Percentiles rank a stretch among this genome's conserved stretches.
Evolutionary conservation across 2,329 filamentous ascomycete genomes (phyloP).

Genomic region (Exophiala sideris): DNA sequence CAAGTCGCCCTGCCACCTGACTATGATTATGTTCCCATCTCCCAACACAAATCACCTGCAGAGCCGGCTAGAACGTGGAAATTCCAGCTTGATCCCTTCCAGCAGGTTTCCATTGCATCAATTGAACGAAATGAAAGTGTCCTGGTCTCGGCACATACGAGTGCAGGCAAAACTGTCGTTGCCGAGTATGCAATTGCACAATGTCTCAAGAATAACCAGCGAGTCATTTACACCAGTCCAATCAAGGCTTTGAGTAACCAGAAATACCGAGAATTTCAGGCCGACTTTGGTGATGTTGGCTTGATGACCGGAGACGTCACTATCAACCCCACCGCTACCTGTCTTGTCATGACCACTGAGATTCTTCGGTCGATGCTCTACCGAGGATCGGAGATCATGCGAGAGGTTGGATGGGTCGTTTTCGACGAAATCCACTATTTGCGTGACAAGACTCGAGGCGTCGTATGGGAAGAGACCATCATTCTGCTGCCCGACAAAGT

Average conservation of each 20-base stretch:
- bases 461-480: slow-evolving; percentile 99
- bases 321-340: slow-evolving; percentile 97
- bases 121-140: slow-evolving; percentile 97
- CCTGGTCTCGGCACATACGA: slow-evolving; percentile 92
- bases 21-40: slow-evolving; percentile 92
- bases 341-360: slow-evolving; percentile 98
- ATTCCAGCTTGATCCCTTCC: slow-evolving; percentile 95
- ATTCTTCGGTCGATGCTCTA: slow-evolving; percentile 99
- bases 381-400: slow-evolving; percentile 97
- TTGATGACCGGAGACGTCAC: slow-evolving; percentile 99
- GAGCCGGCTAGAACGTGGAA: slow-evolving; percentile 79
- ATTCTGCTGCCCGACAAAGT: slow-evolving; percentile 98
- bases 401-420: slow-evolving; percentile 96
- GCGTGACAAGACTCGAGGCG: slow-evolving; percentile 87
- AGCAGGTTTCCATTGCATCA: slow-evolving; percentile 88
- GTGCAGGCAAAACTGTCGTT: slow-evolving; percentile 96
- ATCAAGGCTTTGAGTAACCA: slow-evolving; percentile 99
- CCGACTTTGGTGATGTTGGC: slow-evolving; percentile 93
- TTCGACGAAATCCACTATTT: slow-evolving; percentile 99
- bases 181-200: slow-evolving; percentile 98
- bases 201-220: slow-evolving; percentile 93
- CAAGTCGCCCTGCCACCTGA: slow-evolving; percentile 93
- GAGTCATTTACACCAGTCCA: slow-evolving; percentile 98
- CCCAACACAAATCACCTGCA: slow-evolving; percentile 84
- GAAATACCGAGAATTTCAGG: slow-evolving; percentile 94